Base-by-base conservation (phyloP, 108 stramenopile species). In the Skeletonema potamos region DNA sequence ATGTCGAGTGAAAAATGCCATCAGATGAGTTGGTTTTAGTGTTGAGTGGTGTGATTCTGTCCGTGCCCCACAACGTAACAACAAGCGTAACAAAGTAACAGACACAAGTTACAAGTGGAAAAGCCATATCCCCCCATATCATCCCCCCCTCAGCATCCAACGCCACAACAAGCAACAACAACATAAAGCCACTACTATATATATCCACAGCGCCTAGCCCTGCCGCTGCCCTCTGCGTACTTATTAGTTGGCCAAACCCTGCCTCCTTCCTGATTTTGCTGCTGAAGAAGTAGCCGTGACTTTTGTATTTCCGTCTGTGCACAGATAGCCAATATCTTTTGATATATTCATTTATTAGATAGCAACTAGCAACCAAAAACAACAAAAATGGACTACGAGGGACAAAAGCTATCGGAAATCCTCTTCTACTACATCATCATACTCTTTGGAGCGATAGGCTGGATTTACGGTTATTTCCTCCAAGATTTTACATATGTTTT, bases 401-500 rank as follows among this genome's bases (percentile, higher is more conserved):
- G 93, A 63, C 93, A 95, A 83, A 82, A 82, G 68, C 76, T 95
- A 58, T 81, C 87, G 0, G 93, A 95, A 68, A 76, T 90, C 54
- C 74, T 95, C 44, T 95, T 95, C 64, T 88, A 91, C 66, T 87
- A 86, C 81, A 89, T 95, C 70, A 95, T 92, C 55, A 66, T 89
- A 26, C 58, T 79, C 44, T 92, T 92, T 70, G 93, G 93, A 30
- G 86, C 62, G 11, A 77, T 92, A 36, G 93, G 93, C 34, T 95
- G 93, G 93, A 76, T 95, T n/a, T 87, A 91, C 65, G 93, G 93
- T 6, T 92, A 89, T 69, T 76, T 95, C 46, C 80, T 83, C 62
- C 89, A 95, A 84, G 91, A 95, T 67, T 95, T 95, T 64, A 79
- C 81, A 9, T 85, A 91, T 63, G 89, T 90, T 0, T 91, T 95